Evolutionary conservation across 495 filamentous ascomycete species (phyloP).

Genomic region (Penicillium subrubescens): DNA sequence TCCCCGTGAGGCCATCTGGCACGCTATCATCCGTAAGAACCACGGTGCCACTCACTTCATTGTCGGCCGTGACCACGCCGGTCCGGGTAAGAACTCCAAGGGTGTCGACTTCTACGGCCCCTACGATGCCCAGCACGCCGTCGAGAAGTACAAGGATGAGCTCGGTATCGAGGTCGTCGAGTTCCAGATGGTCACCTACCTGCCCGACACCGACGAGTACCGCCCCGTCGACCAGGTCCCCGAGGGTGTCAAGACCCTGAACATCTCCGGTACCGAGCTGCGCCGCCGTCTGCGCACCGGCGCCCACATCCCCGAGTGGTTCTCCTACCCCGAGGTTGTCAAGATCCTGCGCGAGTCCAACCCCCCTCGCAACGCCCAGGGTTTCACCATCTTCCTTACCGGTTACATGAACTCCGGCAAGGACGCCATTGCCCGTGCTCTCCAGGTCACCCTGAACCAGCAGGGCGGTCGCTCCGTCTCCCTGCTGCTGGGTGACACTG

Average conservation of each 20-base stretch:
- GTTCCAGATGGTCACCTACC: slow-evolving; percentile 99
- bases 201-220: slow-evolving; percentile 97
- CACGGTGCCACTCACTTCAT: slow-evolving; percentile 99
- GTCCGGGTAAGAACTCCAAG: slow-evolving; percentile 94
- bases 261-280: slow-evolving; percentile 97
- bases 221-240: slow-evolving; percentile 86
- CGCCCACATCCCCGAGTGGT: slow-evolving; percentile 96
- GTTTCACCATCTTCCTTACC: slow-evolving; percentile 97
- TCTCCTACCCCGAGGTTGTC: slow-evolving; percentile 99
- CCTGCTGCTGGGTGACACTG: slow-evolving; percentile 91
- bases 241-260: slow-evolving; percentile 81
- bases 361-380: slow-evolving; percentile 83
- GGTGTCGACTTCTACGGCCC: slow-evolving; percentile 97
- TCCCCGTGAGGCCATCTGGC: slow-evolving; percentile 98
- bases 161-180: slow-evolving; percentile 98
- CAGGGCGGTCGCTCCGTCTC: slow-evolving; percentile 94
- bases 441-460: slow-evolving; percentile 98
- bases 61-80: slow-evolving; percentile 96
- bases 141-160: slow-evolving; percentile 95
- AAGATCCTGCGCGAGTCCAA: slow-evolving; percentile 92
- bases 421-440: slow-evolving; percentile 90
- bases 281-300: slow-evolving; percentile 86
- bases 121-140: slow-evolving; percentile 96
- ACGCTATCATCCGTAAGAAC: slow-evolving; percentile 99
- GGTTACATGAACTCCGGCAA: slow-evolving; percentile 97